A percentile compares a stretch with the other conserved stretches of the same genome.
Evolutionary conservation across 106 monocot genomes (phyloP).

Genomic region (Phalaenopsis equestris): DNA sequence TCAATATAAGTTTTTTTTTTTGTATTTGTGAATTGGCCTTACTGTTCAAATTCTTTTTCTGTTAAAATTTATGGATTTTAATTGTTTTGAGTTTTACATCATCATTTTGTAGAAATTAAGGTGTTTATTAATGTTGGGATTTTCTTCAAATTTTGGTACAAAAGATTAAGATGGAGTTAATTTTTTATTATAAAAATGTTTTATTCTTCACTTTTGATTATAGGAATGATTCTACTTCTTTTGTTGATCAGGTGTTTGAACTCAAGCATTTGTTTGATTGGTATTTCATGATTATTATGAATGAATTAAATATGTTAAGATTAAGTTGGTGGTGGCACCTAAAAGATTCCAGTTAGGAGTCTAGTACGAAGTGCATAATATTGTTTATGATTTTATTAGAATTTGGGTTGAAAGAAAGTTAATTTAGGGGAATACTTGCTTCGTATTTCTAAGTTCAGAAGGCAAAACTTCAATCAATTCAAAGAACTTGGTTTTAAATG

Average conservation of each 20-base stretch:
- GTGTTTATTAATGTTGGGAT: background rate
- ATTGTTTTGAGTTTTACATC: background rate
- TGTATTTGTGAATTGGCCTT: slow-evolving; percentile 56
- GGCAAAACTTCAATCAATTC: too few relatives aligned
- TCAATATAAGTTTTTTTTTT: slow-evolving; percentile 26
- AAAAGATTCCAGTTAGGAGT: too few relatives aligned
- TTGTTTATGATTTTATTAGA: too few relatives aligned
- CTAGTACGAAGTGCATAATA: too few relatives aligned
- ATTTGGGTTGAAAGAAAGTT: too few relatives aligned
- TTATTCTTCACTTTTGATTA: background rate
- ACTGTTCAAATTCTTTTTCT: slow-evolving; percentile 48
- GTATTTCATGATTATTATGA: background rate
- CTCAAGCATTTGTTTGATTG: background rate
- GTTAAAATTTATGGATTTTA: slow-evolving; percentile 20
- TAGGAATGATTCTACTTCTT: background rate
- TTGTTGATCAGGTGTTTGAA: background rate
- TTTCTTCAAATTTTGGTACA: background rate
- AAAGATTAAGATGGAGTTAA: background rate
- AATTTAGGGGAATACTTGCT: too few relatives aligned
- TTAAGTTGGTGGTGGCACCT: too few relatives aligned
- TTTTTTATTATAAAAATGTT: background rate
- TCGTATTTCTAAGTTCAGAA: too few relatives aligned
- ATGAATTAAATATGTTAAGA: too few relatives aligned
- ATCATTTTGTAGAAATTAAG: background rate
- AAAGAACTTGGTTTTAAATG: too few relatives aligned